Base-by-base conservation (phyloP, 1,284 basidiomycete genomes). In the Ustilago cynodontis region DNA sequence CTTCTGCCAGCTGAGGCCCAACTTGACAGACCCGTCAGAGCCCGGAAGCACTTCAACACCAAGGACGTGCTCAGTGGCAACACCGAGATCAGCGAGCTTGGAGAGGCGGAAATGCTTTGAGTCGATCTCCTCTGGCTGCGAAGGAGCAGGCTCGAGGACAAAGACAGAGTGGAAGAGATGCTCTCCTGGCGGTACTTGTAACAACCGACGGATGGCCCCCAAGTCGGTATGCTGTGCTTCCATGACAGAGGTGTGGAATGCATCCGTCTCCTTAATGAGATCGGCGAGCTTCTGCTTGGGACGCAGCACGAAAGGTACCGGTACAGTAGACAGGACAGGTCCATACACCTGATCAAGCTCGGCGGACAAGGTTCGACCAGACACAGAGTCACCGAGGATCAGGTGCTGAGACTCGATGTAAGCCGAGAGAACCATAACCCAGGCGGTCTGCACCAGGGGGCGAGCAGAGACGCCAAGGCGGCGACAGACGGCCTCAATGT, bases 361-460 rank as follows among this genome's bases (percentile, higher is more conserved):
- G 11, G 77, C 67, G 7, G 71, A 74, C 5, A 65, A 53, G 16
- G 66, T 66, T 13, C 84, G 77, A 20, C 75, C 73, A 22, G 82
- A 81, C 13, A 84, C 74, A 7, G 81, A 80, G 60, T 86, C 85
- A 37, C 85, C 85, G 14, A 86, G 65, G 26, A 85, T 66, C 28
- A 85, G 66, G 45, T 71, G 59, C 29, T 66, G 55, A 5, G 85
- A 83, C 50, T 80, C 80, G 28, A 82, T 65, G 62, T 83, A 85
- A 9, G 81, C 72, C 13, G 78, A 54, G 7, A 86, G 76, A 11
- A 87, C 73, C 24, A 75, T 29, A 1, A 81, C 84, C 85, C 86
- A 86, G 1, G 84, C 86, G 1, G 78, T 70, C 65, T 86, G 86
- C 0, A 82, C 65, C 11, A 86, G n/a, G 13, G 86, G 80, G n/a